Evolutionary conservation across 164 flowering plant species (phyloP).

Genomic region (Paratinospora sagittata): DNA sequence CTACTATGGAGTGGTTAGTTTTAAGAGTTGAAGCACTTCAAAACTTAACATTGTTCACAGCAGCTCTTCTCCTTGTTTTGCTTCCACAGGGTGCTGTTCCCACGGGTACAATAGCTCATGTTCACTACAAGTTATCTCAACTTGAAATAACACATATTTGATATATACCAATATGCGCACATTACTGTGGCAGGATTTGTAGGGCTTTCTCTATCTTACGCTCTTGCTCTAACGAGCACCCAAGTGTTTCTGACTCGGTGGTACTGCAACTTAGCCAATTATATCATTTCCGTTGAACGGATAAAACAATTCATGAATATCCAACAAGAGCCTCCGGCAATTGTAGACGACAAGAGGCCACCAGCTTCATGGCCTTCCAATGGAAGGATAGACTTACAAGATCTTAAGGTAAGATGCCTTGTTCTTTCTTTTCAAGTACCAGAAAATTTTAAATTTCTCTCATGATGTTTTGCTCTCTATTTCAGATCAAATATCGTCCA

Average conservation of each 20-base stretch:
- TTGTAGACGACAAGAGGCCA: conserved; percentile 56
- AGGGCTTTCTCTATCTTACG: conserved; percentile 89
- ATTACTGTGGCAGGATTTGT: conserved; percentile 49
- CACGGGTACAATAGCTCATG: conserved; percentile 44
- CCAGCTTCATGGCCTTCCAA: conserved; percentile 71
- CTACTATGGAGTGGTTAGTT: conserved; percentile 69
- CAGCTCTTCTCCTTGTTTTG: conserved; percentile 54
- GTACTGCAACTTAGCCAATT: conserved; percentile 64
- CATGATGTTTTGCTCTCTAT: background rate
- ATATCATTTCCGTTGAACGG: conserved; percentile 75
- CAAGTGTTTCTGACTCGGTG: conserved; percentile 59
- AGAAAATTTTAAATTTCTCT: background rate
- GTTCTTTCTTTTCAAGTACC: background rate
- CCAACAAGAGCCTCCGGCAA: conserved; percentile 69
- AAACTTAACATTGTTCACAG: conserved; percentile 56
- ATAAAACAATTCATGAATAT: conserved; percentile 79
- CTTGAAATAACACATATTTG: background rate
- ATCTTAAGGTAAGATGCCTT: conserved; percentile 40
- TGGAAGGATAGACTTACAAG: conserved; percentile 62
- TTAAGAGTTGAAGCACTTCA: conserved; percentile 68
- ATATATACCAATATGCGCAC: too few relatives aligned
- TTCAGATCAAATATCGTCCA: conserved; percentile 72
- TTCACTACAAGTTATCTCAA: background rate
- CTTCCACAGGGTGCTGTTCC: conserved; percentile 47
- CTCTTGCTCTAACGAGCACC: conserved; percentile 45